These are phyloP conservation scores for Pleodorina starrii DNA, from an alignment of 139 green algal genomes.

Conservation along the genomic window DNA sequence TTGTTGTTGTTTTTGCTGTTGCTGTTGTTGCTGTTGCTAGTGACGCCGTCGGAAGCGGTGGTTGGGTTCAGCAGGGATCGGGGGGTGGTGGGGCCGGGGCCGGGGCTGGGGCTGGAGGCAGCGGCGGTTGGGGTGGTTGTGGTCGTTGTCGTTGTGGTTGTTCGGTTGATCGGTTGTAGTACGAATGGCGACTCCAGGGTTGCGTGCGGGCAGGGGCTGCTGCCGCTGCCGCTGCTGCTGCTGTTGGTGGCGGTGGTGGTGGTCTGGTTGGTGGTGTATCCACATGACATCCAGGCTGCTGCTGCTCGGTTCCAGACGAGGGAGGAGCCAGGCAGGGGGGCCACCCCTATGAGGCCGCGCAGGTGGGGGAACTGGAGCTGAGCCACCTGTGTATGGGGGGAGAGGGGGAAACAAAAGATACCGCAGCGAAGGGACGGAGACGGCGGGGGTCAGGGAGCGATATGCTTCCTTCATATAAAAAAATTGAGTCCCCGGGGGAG, in stretches of 20 bases:
- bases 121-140: not conserved
- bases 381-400: not conserved
- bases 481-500: too few species aligned
- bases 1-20: not conserved
- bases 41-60: not conserved
- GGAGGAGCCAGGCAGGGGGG: not conserved
- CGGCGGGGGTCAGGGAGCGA: too few species aligned
- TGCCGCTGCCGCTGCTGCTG: not conserved
- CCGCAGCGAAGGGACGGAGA: too few species aligned
- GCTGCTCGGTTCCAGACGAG: constrained; percentile 9
- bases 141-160: not conserved
- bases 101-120: not conserved
- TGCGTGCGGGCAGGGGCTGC: not conserved
- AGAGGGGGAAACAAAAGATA: too few species aligned
- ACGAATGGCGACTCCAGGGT: not conserved
- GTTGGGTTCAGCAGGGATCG: too few species aligned
- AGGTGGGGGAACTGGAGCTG: not conserved
- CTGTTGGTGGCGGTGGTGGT: too few species aligned
- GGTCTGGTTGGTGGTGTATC: not conserved
- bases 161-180: not conserved
- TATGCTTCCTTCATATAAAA: too few species aligned
- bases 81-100: not conserved
- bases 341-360: not conserved
- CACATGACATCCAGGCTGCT: constrained; percentile 2
- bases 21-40: not conserved